Percentiles rank a stretch among this genome's conserved stretches.
These are phyloP conservation scores for Colletotrichum eleusines DNA, from an alignment of 2,329 filamentous ascomycete genomes.

Conservation along the genomic window DNA sequence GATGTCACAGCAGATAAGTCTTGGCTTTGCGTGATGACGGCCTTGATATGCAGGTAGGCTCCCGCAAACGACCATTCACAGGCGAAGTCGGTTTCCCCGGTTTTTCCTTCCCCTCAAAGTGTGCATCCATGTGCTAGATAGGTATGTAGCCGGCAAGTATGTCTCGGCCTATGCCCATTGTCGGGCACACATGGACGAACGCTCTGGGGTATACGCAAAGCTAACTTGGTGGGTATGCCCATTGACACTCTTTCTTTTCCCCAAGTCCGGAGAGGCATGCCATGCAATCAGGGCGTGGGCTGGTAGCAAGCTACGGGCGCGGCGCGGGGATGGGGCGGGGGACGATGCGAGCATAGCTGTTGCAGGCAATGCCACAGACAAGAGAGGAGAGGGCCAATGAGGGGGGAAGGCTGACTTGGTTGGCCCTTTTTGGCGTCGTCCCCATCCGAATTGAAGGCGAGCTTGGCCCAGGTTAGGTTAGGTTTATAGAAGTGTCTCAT, in stretches of 20 bases:
- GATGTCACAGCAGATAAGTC: constrained; percentile 6
- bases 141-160: constrained; percentile 27
- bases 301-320: constrained; percentile 12
- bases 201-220: constrained; percentile 38
- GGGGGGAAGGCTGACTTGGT: constrained; percentile 9
- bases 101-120: constrained; percentile 16
- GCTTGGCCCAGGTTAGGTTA: constrained; percentile 22
- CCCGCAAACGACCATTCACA: constrained; percentile 25
- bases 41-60: background rate
- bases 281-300: constrained; percentile 28
- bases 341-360: constrained; percentile 16
- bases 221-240: constrained; percentile 23
- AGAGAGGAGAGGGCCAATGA: background rate
- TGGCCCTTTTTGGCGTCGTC: background rate
- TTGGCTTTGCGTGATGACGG: constrained; percentile 1
- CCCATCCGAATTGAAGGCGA: constrained; percentile 11
- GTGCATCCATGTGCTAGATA: constrained; percentile 14
- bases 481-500: constrained; percentile 34
- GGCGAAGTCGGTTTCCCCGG: constrained; percentile 24
- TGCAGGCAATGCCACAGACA: constrained; percentile 21
- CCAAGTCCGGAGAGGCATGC: constrained; percentile 26
- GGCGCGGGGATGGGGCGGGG: background rate
- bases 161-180: constrained; percentile 15
- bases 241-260: background rate
- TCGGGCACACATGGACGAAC: constrained; percentile 33